Evolutionary conservation across 1,284 basidiomycete genomes (phyloP), one percentile per base, ranked within the genome.

Genomic region (Ceratobasidium sp.): DNA sequence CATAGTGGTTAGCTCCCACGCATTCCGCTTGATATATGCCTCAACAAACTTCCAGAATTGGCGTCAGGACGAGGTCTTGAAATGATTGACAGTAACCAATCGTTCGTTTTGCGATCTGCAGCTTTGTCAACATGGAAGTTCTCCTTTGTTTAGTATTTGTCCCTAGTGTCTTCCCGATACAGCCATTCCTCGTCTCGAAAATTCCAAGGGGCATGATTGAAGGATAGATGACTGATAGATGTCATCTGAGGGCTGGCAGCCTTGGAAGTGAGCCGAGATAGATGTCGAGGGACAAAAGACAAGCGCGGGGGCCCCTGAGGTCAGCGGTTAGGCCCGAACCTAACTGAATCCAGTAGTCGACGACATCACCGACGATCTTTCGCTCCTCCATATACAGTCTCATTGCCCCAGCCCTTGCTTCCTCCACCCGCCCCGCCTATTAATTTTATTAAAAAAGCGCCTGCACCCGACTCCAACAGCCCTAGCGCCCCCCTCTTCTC

Each of bases 391-490:
- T 62, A 34, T 54, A 61, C 59, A 43, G 40, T 43, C 59, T 62
- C 59, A 62, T 43, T 62, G 59, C 59, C 32, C 37, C 59, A 62
- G 34, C 59, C 32, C 59, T 62, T 62, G 59, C 17, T 43, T 62
- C 37, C 65, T 22, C 44, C n/a, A 22, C 29, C 57, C 51, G 32
- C 44, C 29, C 75, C 74, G 54, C 6, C 44, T 5, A 17, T 43
- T 62, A 17, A 54, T 56, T 52, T 46, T 43, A 29, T 46, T 52
- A 4, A 15, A 73, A 71, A 71, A 44, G 71, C 43, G 64, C 25
- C 17, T 5, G 19, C 77, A 85, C 83, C 74, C 82, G 84, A 29
- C 82, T 84, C 17, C 82, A 83, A 62, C 83, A 82, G 4, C 83
- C 84, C 34, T 83, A 83, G 73, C 82, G 82, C 54, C 79, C 22